Evolutionary conservation across 108 stramenopile genomes (phyloP), one percentile per base, ranked within the genome.

Genomic region (Skeletonema marinoi): DNA sequence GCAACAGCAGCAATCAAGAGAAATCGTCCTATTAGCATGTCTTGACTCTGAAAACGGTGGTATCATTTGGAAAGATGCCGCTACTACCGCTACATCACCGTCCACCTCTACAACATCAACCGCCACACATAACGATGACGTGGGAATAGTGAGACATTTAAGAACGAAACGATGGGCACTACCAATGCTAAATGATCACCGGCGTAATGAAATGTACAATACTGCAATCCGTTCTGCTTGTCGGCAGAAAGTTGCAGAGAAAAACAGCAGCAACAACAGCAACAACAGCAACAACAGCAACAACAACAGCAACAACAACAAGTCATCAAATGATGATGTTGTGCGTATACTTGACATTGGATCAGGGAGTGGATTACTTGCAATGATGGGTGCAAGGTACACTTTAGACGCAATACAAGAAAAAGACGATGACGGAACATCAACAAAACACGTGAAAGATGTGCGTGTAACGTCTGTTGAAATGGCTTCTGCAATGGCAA

Each of bases 111-210:
- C 5, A 13, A 32, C 39, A 44, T 58, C 8, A 38, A 51, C 33
- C 60, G 17, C 42, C 36, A 6, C 19, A 35, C 13, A 33, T 2
- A 10, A 60, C 13, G 78, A 75, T 1, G 82, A 83, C n/a, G 12
- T 42, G 8, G 82, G 77, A 31, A 67, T 89, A 19, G 32, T 69
- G 14, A 79, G 87, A 16, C 91, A 92, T 63, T 72, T 95, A 19
- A 71, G 86, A 19, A 92, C 94, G 19, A 95, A 95, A 68, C 80
- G 65, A 74, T 95, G 94, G 94, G 79, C 88, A 13, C 83, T 95
- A 33, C 94, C 94, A 61, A 95, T 95, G 94, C 80, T 95, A 32
- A 95, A 95, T 62, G 94, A 95, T 80, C 58, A 66, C 39, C 41
- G 70, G 10, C 85, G 94, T 3, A 95, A 93, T 70, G 48, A 72